Conservation (phyloP, 208 protist species). For the Sergeia podlipaevii region DNA sequence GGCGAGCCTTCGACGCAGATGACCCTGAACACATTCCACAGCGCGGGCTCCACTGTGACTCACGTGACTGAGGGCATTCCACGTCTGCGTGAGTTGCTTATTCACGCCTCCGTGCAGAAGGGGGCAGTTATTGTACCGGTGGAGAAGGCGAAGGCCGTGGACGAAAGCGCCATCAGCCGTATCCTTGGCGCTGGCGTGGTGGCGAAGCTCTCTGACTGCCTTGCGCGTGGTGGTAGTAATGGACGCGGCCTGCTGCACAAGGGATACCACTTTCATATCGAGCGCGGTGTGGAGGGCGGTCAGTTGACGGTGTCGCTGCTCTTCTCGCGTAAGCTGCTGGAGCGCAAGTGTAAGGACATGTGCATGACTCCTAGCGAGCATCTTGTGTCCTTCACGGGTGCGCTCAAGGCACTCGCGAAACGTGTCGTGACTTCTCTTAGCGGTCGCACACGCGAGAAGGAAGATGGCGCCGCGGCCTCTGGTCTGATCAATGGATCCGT, state of each 20-base stretch:
- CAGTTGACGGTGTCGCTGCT: slow-evolving; percentile 67
- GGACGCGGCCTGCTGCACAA: background rate
- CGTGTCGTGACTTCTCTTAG: slow-evolving; percentile 49
- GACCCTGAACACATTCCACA: slow-evolving; percentile 99
- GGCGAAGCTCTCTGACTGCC: slow-evolving; percentile 58
- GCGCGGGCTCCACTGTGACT: slow-evolving; percentile 98
- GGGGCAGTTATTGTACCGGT: slow-evolving; percentile 87
- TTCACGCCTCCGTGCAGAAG: slow-evolving; percentile 93
- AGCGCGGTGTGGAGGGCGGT: slow-evolving; percentile 29
- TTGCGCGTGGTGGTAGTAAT: slow-evolving; percentile 21
- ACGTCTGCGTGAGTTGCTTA: slow-evolving; percentile 98
- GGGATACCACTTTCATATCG: slow-evolving; percentile 68
- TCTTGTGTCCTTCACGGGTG: slow-evolving; percentile 43
- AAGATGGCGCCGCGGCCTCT: slow-evolving; percentile 5
- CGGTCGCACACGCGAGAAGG: slow-evolving; percentile 26
- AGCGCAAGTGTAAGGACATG: slow-evolving; percentile 37
- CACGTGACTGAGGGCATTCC: slow-evolving; percentile 99
- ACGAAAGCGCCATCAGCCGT: slow-evolving; percentile 59
- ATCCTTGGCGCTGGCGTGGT: slow-evolving; percentile 59
- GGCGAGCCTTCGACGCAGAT: slow-evolving; percentile 99
- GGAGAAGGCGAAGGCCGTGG: slow-evolving; percentile 37
- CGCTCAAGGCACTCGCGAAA: slow-evolving; percentile 53
- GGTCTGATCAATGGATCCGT: slow-evolving; percentile 7
- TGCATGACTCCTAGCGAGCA: slow-evolving; percentile 81
- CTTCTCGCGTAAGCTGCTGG: slow-evolving; percentile 63